Base-by-base conservation (phyloP, 2,329 filamentous ascomycete genomes). In the Ophiognomonia clavigignenti-juglandacearum region DNA sequence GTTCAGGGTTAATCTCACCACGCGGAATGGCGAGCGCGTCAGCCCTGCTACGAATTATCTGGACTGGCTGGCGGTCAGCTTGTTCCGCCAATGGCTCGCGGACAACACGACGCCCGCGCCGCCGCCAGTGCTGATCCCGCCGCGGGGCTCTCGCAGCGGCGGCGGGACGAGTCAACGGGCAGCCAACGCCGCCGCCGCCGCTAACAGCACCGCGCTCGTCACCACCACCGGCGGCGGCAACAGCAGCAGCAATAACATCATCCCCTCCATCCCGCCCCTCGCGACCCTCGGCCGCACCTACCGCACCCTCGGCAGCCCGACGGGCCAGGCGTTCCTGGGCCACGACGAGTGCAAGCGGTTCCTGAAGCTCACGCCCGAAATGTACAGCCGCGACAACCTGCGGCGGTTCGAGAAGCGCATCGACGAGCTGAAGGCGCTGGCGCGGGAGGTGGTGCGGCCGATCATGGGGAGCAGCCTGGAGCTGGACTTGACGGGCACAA, bases 291-390 rank as follows among this genome's bases (percentile, higher is more conserved):
- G 89, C 4, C 80, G 85, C 38, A 80, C 91, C 2, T 96, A 92
- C 64, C 81, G 88, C 35, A 77, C 85, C 2, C 74, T 96, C 8
- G 90, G 89, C 26, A 77, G 79, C 4, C 70, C 78, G 3, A 71
- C 71, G 4, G 70, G 79, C 0, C 26, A 37, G n/a, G 73, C 76
- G 0, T 96, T 93, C 61, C 78, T 97, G 5, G 67, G 73, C 2
- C 89, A 92, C 62, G 90, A 96, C 55, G 91, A 96, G 54, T 86
- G 92, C 62, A 96, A 96, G 66, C 81, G 82, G 19, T 96, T 96
- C 59, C 75, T 96, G 43, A 95, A 95, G 63, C 71, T 92, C 19
- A 84, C 81, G 10, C 86, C 88, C 0, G 86, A 93, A 18, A 67
- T 92, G 7, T 96, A 96, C 67, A 88, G 79, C 37, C 78, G 91